Conservation (phyloP, 2,329 filamentous ascomycete species). For the Trichoderma brevicompactum region DNA sequence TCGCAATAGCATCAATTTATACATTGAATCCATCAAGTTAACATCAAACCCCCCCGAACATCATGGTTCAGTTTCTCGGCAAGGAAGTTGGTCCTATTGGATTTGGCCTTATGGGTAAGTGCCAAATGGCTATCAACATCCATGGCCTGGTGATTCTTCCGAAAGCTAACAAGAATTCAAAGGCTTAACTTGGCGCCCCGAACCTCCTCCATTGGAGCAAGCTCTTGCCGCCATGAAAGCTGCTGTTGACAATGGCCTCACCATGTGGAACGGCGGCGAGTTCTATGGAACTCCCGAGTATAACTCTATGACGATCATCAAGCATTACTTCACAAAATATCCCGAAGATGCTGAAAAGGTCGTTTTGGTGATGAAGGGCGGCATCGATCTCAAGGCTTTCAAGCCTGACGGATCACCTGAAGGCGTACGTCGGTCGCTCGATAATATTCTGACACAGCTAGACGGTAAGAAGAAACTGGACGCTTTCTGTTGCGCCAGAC, state of each 20-base stretch:
- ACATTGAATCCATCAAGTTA: not conserved
- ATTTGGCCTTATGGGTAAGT: slow-evolving; percentile 59
- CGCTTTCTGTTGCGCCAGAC: slow-evolving; percentile 62
- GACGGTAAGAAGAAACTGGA: slow-evolving; percentile 63
- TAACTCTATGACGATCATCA: slow-evolving; percentile 63
- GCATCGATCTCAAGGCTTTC: slow-evolving; percentile 40
- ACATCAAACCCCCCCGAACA: not conserved
- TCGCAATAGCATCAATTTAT: not conserved
- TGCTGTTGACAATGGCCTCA: slow-evolving; percentile 52
- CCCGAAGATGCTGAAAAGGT: slow-evolving; percentile 67
- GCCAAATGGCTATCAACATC: slow-evolving; percentile 20
- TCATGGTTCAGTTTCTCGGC: slow-evolving; percentile 42
- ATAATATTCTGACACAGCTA: slow-evolving; percentile 56
- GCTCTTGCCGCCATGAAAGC: slow-evolving; percentile 60
- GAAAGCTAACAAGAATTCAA: not conserved
- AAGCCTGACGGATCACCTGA: slow-evolving; percentile 57
- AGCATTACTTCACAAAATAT: slow-evolving; percentile 65
- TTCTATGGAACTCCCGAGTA: slow-evolving; percentile 65
- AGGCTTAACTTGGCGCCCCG: slow-evolving; percentile 53
- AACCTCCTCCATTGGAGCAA: slow-evolving; percentile 49
- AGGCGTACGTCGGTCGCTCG: slow-evolving; percentile 60
- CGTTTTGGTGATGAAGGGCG: slow-evolving; percentile 66
- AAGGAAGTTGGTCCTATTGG: slow-evolving; percentile 55
- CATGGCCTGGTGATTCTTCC: slow-evolving; percentile 8
- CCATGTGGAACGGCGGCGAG: slow-evolving; percentile 66